These are phyloP conservation scores for Penicillium sp. DNA, from an alignment of 2,329 filamentous ascomycete genomes.

Conservation along the genomic window DNA sequence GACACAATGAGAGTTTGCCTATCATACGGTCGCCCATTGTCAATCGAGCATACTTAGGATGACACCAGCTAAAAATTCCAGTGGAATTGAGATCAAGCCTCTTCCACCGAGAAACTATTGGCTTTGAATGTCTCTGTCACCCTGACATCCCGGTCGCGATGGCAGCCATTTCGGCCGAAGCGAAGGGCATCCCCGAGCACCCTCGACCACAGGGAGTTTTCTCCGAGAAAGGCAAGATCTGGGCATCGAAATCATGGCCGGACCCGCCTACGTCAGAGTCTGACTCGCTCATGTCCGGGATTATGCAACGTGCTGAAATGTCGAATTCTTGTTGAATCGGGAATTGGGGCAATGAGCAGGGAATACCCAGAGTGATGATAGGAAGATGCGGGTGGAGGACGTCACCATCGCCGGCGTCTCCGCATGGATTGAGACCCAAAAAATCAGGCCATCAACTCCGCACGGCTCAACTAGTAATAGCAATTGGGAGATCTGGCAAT, in stretches of 20 bases:
- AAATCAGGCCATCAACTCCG: not conserved
- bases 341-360: not conserved
- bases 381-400: slow-evolving; percentile 21
- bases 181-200: not conserved
- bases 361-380: not conserved
- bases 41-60: not conserved
- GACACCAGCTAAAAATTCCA: not conserved
- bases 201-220: not conserved
- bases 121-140: not conserved
- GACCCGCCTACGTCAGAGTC: not conserved
- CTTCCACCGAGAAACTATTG: not conserved
- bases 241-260: not conserved
- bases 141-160: not conserved
- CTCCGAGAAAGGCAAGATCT: not conserved
- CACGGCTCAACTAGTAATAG: not conserved
- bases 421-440: not conserved
- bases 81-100: not conserved
- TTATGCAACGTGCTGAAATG: not conserved
- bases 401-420: slow-evolving; percentile 20
- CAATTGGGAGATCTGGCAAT: not conserved
- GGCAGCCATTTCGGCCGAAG: not conserved
- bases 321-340: not conserved
- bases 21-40: not conserved
- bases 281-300: not conserved
- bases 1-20: not conserved